phyloP scores from a whole-genome alignment of 202 grass and related monocot species.

The Zoysia matrella region DNA sequence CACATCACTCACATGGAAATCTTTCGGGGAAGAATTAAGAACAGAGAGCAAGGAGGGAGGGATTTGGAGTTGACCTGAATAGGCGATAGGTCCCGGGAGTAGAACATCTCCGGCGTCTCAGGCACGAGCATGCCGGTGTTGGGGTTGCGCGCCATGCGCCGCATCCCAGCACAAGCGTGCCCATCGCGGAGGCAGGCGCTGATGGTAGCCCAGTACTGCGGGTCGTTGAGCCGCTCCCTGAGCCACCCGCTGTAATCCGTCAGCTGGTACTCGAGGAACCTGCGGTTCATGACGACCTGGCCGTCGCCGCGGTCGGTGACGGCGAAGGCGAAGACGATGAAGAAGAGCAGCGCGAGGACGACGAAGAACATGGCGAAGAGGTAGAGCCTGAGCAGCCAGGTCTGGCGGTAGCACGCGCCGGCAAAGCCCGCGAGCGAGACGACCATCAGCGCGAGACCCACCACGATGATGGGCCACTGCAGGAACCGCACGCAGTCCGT shows the following conservation, averaged over 20 bases:
- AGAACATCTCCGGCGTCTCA: slow-evolving; percentile 61
- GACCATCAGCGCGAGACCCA: slow-evolving; percentile 79
- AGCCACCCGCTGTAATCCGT: slow-evolving; percentile 85
- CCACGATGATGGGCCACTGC: slow-evolving; percentile 94
- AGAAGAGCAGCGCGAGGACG: slow-evolving; percentile 84
- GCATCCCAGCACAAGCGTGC: slow-evolving; percentile 62
- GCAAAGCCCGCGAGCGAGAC: slow-evolving; percentile 85
- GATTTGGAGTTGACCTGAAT: slow-evolving; percentile 57
- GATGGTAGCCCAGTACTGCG: slow-evolving; percentile 79
- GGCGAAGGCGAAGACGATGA: slow-evolving; percentile 96
- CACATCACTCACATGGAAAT: slow-evolving; percentile 15
- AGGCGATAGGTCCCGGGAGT: slow-evolving; percentile 70
- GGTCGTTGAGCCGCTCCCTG: slow-evolving; percentile 66
- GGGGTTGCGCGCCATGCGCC: slow-evolving; percentile 32
- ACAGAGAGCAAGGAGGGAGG: neutral
- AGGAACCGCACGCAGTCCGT: slow-evolving; percentile 97
- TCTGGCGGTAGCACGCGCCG: slow-evolving; percentile 87
- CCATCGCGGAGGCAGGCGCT: slow-evolving; percentile 70
- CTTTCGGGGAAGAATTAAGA: neutral
- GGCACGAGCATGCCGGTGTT: slow-evolving; percentile 62
- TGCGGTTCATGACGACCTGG: slow-evolving; percentile 76
- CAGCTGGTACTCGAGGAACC: slow-evolving; percentile 93
- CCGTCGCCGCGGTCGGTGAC: slow-evolving; percentile 91
- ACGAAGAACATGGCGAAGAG: slow-evolving; percentile 99
- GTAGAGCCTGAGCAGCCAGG: slow-evolving; percentile 92